Evolutionary conservation across 179 eudicot species (phyloP), one percentile per base, ranked within the genome.

Genomic region (Nepenthes alata): DNA sequence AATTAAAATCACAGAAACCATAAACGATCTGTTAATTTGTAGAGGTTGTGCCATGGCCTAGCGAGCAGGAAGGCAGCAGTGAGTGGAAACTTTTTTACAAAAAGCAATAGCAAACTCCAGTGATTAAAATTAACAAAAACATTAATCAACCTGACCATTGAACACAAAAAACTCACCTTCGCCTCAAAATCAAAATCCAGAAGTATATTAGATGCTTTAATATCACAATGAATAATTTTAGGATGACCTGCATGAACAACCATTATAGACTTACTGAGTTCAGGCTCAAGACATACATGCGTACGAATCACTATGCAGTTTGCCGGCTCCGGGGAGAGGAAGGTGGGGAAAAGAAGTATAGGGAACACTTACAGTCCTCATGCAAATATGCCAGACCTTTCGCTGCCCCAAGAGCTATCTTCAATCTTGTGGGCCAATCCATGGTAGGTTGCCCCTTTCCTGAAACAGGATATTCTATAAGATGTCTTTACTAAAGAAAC

Each of bases 381-480:
- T 93, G 98, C 76, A 93, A 70, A 81, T 87, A 86, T 14, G 95
- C 88, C 72, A 93, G 75, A 79, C 98, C 98, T 70, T 85, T 93
- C 10, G 97, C 98, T 62, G 98, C 60, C 45, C 98, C 98, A 6
- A 93, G 72, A 68, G 97, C 98, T 74, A 93, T 85, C 80, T 64
- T 84, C 76, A 89, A 57, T 75, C 98, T 69, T 50, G 82, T 78
- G 37, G 80, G 61, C 90, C 89, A 93, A 58, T 85, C 86, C 94
- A 93, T 70, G 5, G 74, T 63, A 65, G 88, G 83, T 60, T 83
- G 83, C 57, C 87, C 86, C 70, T 81, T 89, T 38, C 83, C 98
- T 93, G 78, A 68, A 74, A 75, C 38, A 66, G 37, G 39, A 55
- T 4, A 7, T 48, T 37, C 48, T 16, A 37, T 69, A 67, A 65